Evolutionary conservation across 106 monocot genomes (phyloP).

Genomic region (Apostasia ramifera): DNA sequence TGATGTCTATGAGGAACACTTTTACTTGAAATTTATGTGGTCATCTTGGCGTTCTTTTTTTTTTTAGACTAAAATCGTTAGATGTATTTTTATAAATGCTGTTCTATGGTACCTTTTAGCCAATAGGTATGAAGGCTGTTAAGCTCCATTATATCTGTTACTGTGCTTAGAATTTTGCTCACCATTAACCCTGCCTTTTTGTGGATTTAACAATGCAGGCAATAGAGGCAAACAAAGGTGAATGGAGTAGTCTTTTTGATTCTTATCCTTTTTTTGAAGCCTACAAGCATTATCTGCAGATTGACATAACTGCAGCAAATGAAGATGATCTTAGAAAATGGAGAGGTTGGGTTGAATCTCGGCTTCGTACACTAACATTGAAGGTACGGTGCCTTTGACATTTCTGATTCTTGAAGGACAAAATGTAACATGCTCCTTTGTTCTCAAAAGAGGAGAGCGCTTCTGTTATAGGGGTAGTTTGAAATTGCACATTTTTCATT

Average conservation of each 20-base stretch:
- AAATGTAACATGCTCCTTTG: not conserved
- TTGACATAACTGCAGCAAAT: conserved; percentile 78
- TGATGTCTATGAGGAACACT: not conserved
- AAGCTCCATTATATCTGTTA: no score
- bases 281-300: conserved; percentile 81
- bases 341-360: conserved; percentile 99
- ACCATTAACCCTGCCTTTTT: not conserved
- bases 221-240: conserved; percentile 68
- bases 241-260: conserved; percentile 75
- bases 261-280: conserved; percentile 84
- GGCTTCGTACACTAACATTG: conserved; percentile 71
- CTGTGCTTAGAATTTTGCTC: not conserved
- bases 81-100: no score
- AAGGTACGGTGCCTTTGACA: conserved; percentile 38
- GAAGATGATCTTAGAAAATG: conserved; percentile 82
- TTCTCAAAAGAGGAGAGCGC: conserved; percentile 1
- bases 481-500: not conserved
- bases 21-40: not conserved
- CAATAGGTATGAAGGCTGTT: no score
- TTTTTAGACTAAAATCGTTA: no score
- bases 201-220: conserved; percentile 23
- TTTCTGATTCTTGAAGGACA: not conserved
- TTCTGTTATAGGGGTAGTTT: not conserved
- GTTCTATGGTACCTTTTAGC: no score
- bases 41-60: not conserved